Conservation (phyloP, 768 basidiomycete genomes). For the Hericium rajendrae region DNA sequence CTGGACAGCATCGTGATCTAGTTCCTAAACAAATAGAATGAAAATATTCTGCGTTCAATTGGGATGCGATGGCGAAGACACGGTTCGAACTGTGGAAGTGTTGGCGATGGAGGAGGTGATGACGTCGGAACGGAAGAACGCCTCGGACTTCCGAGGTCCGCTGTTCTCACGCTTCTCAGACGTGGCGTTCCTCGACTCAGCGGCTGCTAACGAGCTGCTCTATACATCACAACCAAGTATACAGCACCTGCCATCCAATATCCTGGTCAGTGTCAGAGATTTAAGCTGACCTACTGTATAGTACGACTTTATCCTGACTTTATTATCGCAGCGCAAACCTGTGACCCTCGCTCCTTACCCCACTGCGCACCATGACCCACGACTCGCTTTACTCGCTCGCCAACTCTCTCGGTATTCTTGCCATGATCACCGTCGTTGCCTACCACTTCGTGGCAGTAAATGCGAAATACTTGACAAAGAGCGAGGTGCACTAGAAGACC, state of each 20-base stretch:
- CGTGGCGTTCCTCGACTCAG: not conserved
- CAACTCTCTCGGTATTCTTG: conserved; percentile 72
- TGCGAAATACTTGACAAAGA: conserved; percentile 32
- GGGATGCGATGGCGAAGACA: not conserved
- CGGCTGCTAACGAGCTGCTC: no score
- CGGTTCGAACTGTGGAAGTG: not conserved
- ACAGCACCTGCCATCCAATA: no score
- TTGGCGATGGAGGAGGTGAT: not conserved
- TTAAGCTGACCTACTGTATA: not conserved
- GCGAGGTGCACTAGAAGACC: no score
- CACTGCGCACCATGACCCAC: conserved; percentile 63
- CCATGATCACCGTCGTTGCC: conserved; percentile 80
- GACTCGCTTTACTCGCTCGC: conserved; percentile 73
- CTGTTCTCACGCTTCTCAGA: not conserved
- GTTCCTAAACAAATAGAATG: not conserved
- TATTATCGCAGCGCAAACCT: not conserved
- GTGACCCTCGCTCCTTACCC: not conserved
- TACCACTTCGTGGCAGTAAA: conserved; percentile 92
- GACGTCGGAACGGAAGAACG: not conserved
- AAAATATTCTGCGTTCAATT: not conserved
- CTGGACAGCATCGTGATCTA: not conserved
- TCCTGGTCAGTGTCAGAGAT: no score
- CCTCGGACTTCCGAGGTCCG: not conserved
- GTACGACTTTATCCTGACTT: not conserved
- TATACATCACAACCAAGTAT: not conserved